Evolutionary conservation across 768 basidiomycete species (phyloP), one percentile per base, ranked within the genome.

Genomic region (Erythrobasidium yunnanense): DNA sequence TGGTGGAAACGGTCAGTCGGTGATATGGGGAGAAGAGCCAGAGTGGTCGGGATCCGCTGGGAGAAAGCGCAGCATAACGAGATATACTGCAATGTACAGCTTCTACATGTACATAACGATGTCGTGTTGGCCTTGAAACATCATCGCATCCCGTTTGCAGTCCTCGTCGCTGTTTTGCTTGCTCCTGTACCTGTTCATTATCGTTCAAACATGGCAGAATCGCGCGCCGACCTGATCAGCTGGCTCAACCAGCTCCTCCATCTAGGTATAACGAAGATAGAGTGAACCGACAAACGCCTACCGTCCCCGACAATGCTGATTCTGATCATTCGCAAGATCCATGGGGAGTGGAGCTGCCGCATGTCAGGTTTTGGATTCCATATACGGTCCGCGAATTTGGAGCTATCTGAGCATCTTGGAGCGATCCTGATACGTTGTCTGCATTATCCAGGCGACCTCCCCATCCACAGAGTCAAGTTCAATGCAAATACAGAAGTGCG

Each of bases 221-320:
- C 70, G 17, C 69, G 71, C 1, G 85, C 87, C 32, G 95, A 99
- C 73, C 81, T 99, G 23, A 73, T 99, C 17, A 81, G 81, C 47
- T 99, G 95, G 95, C 79, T 95, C 72, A 97, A 99, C 77, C 88
- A 92, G 46, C 84, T 99, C 23, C 82, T 96, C 0, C 86, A 88
- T 76, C 79, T 89, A 72, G 87, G 85, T 79, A 90, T 91, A 78
- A 88, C 87, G 13, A 97, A 93, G 77, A 78, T 95, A 69, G 89
- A 91, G 77, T 88, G 91, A 76, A 73, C 73, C 55, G 73, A 70
- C 22, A 0, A 20, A 1, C 18, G 11, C 50, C 29, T 29, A n/a
- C 42, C 18, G 7, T 27, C 0, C 0, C 32, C 7, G 4, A 4
- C 33, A 22, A 33, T 20, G 33, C n/a, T 22, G 27, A 34, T 34